Evolutionary conservation across 208 protist species (phyloP).

Genomic region (Wallacemonas sp.): DNA sequence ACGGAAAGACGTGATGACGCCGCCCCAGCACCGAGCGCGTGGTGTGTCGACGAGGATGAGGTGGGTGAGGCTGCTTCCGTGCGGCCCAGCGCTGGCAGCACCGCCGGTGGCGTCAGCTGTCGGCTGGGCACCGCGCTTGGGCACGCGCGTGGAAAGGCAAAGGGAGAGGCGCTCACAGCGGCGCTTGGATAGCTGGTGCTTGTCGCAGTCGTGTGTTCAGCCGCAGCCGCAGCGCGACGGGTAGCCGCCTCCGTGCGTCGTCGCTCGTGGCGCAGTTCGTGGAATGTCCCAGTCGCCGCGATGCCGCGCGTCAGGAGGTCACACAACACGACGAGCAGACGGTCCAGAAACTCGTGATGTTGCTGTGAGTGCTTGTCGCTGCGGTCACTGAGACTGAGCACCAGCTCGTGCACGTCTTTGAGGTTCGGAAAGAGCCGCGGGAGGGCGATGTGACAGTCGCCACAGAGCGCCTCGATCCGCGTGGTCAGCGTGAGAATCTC

Average conservation of each 20-base stretch:
- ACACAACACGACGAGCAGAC: slow-evolving; percentile 29
- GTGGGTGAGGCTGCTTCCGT: no score
- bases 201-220: background rate
- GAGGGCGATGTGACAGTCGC: slow-evolving; percentile 47
- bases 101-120: no score
- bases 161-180: no score
- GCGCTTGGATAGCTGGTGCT: background rate
- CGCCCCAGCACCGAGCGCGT: no score
- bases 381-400: slow-evolving; percentile 39
- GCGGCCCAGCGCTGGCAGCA: no score
- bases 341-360: slow-evolving; percentile 33
- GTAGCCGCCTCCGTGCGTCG: background rate
- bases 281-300: slow-evolving; percentile 24
- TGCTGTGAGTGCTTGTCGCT: slow-evolving; percentile 15
- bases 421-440: slow-evolving; percentile 53
- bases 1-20: no score
- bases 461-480: slow-evolving; percentile 66
- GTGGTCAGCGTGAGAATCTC: slow-evolving; percentile 61
- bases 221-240: background rate
- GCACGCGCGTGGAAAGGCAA: no score
- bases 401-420: slow-evolving; percentile 58
- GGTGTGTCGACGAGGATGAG: no score
- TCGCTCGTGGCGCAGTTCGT: slow-evolving; percentile 7
- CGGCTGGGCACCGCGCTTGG: no score
- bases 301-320: slow-evolving; percentile 33